Evolutionary conservation across 768 basidiomycete species (phyloP).

Genomic region (Agrocybe pediades): DNA sequence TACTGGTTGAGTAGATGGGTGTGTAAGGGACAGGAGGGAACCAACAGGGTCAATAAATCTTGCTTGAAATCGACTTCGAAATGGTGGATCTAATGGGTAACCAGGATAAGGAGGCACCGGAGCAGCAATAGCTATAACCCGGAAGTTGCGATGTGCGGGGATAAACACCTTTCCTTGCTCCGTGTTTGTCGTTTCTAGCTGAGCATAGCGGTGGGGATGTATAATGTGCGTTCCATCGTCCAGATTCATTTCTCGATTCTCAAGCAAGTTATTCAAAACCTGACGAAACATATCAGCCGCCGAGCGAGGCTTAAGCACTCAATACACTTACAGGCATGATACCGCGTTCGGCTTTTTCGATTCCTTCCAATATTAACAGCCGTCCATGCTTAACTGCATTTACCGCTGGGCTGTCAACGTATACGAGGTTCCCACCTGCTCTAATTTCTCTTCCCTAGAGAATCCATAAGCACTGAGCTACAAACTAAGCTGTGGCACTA

Average conservation of each 20-base stretch:
- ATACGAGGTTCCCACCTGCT: constrained; percentile 60
- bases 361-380: constrained; percentile 65
- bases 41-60: constrained; percentile 66
- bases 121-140: constrained; percentile 69
- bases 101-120: constrained; percentile 71
- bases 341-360: constrained; percentile 72
- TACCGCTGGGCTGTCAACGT: constrained; percentile 69
- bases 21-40: constrained; percentile 46
- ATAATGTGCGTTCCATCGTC: constrained; percentile 74
- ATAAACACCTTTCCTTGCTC: constrained; percentile 49
- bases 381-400: constrained; percentile 67
- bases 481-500: not conserved
- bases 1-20: constrained; percentile 10
- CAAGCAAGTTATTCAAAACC: constrained; percentile 67
- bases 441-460: constrained; percentile 60
- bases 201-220: constrained; percentile 59
- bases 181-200: constrained; percentile 40
- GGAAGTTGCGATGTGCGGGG: constrained; percentile 67
- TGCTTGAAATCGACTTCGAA: constrained; percentile 69
- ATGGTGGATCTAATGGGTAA: constrained; percentile 67
- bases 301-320: not conserved
- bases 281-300: constrained; percentile 18
- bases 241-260: constrained; percentile 75
- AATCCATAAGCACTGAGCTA: not conserved
- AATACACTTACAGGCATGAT: constrained; percentile 63